Base-by-base conservation (phyloP, 208 protist species). In the Leishmania amazonensis region DNA sequence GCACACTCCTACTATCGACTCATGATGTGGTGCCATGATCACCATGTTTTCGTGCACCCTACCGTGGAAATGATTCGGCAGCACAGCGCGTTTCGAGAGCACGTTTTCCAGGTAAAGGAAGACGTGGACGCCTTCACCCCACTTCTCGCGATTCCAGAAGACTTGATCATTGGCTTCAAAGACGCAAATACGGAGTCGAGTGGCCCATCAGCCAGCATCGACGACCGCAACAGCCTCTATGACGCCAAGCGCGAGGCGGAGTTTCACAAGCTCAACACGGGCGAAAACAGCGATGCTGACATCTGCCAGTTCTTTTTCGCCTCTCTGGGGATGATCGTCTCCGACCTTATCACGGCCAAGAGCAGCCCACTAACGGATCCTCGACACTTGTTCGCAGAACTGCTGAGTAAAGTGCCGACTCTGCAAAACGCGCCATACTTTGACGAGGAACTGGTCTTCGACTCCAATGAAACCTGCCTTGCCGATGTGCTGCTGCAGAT, bases 401-500 rank as follows among this genome's bases (percentile, higher is more conserved):
- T 92, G 28, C 83, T 98, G 1, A 88, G 87, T 38, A 91, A 92
- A 72, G 87, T 92, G 45, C 86, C 91, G 24, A 95, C 95, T 24
- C 68, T 98, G 76, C 88, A 95, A 64, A 98, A 98, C 79, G 95
- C 95, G 3, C 93, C 95, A 19, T 98, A 97, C 83, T 94, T 98
- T 67, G 92, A 95, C 42, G 92, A 96, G 42, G 84, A 92, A 62
- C 93, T 95, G 2, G 86, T 95, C 47, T 92, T 94, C 65, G 89
- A 95, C 80, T 35, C 88, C 0, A 88, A 87, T 31, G 85, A 94
- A 40, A 89, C 92, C 6, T 90, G 91, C 47, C 79, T 98, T 31
- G 95, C 95, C 0, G 95, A 98, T 81, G 89, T 98, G 64, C 81
- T 98, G 6, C 83, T 98, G 24, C 95, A 98, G 80, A 98, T 98